Evolutionary conservation across 2,329 filamentous ascomycete genomes (phyloP), one percentile per base, ranked within the genome.

Genomic region (Pyricularia sp.): DNA sequence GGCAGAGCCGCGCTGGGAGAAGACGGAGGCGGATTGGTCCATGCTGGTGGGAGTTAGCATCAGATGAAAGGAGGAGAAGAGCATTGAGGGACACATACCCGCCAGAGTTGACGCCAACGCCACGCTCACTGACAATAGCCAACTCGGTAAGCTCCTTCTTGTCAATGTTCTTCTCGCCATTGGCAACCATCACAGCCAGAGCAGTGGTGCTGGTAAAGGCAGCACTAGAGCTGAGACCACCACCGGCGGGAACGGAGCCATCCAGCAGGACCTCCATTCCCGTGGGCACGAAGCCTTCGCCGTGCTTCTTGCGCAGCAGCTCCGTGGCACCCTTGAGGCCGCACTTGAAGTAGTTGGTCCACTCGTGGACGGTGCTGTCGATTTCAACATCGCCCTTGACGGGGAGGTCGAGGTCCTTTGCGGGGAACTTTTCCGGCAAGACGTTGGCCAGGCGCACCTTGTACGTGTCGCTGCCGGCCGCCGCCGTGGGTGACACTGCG

Each of bases 321-420:
- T 92, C 87, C 69, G 97, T 81, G 0, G 94, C 94, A 33, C 94
- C 95, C 50, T 88, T 84, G 66, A 98, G 83, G 0, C 95, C 95
- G 68, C 93, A 92, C 81, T 95, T 96, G 87, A 99, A 98, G 84
- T 99, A 99, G 78, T 98, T 99, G 69, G 93, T 92, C 95, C 95
- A 99, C 80, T 97, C 93, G 73, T 96, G 91, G 73, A 90, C 86
- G 23, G 88, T 89, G 9, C 92, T 86, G 78, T 98, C 93, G 74
- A 99, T 97, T 26, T 72, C 86, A n/a, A 94, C 85, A 31, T 58
- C 55, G 12, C 84, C 82, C 71, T 85, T 82, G 33, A 80, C 76
- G 2, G 91, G 79, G 10, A 97, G 85, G 64, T 88, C 84, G 77
- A 97, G 96, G 73, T 92, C 88, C 72, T 87, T 87, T 1, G 88